Evolutionary conservation across 139 green algal species (phyloP).

Genomic region (Micractinium sp.): DNA sequence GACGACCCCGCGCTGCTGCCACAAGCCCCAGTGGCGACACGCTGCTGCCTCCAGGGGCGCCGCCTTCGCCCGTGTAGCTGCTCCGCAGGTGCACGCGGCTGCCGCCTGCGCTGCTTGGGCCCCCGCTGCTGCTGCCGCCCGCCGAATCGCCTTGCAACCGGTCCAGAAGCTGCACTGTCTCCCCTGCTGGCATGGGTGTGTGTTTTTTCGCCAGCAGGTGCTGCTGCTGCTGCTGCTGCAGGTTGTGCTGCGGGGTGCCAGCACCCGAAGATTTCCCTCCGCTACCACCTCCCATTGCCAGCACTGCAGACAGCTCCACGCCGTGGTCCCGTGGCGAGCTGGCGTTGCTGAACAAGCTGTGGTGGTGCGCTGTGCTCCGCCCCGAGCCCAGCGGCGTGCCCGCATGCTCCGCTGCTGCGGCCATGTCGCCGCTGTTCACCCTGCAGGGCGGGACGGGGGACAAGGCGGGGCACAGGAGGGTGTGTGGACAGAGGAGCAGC

Average conservation of each 20-base stretch:
- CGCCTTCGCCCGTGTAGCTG: slow-evolving; percentile 6
- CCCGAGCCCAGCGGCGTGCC: slow-evolving; percentile 5
- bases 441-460: background rate
- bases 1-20: background rate
- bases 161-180: background rate
- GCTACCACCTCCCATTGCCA: background rate
- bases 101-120: background rate
- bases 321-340: background rate
- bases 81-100: slow-evolving; percentile 7
- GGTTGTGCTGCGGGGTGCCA: background rate
- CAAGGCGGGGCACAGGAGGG: background rate
- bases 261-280: background rate
- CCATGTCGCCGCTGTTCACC: slow-evolving; percentile 29
- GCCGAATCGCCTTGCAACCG: background rate
- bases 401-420: background rate
- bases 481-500: no score
- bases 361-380: background rate
- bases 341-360: background rate
- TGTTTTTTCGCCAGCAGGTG: slow-evolving; percentile 4
- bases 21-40: background rate
- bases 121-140: background rate
- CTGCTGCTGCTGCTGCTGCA: background rate
- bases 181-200: background rate
- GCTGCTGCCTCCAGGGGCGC: background rate
- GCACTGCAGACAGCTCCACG: slow-evolving; percentile 11